Percentiles rank a stretch among this genome's conserved stretches.
Evolutionary conservation across 148 eudicot species (phyloP).

Genomic region (Simmondsia chinensis): DNA sequence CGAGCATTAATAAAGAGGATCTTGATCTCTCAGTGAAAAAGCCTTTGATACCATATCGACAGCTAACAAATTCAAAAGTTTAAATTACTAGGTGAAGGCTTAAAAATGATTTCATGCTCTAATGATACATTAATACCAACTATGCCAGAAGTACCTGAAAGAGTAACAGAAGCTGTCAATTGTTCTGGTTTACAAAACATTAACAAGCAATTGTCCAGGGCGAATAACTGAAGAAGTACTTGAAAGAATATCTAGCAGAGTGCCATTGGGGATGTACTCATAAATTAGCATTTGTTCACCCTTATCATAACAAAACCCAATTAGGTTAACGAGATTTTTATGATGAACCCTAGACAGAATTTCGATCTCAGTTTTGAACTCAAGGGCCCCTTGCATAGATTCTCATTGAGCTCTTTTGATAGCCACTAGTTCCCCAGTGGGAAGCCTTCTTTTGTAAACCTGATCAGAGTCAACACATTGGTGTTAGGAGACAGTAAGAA

Average conservation of each 20-base stretch:
- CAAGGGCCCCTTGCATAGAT: constrained; percentile 75
- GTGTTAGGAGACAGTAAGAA: background rate
- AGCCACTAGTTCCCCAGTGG: constrained; percentile 61
- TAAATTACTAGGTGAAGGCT: no score
- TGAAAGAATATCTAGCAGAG: constrained; percentile 61
- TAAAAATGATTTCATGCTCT: no score
- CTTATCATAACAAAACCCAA: constrained; percentile 86
- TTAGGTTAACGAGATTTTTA: constrained; percentile 73
- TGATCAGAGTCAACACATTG: constrained; percentile 9
- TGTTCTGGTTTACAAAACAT: no score
- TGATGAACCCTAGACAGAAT: constrained; percentile 94
- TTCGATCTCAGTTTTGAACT: constrained; percentile 95
- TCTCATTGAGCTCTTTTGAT: constrained; percentile 78
- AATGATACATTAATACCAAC: no score
- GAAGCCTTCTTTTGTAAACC: constrained; percentile 74
- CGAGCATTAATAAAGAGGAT: no score
- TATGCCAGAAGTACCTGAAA: no score
- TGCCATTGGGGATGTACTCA: constrained; percentile 80
- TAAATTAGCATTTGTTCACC: constrained; percentile 86
- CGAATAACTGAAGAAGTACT: constrained; percentile 24
- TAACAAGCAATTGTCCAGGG: background rate
- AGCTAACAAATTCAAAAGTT: no score
- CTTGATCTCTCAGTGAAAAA: no score
- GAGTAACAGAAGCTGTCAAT: no score
- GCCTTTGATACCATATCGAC: no score